Evolutionary conservation across 2,329 filamentous ascomycete genomes (phyloP), one percentile per base, ranked within the genome.

Genomic region (Ophiocordyceps camponoti-floridani): DNA sequence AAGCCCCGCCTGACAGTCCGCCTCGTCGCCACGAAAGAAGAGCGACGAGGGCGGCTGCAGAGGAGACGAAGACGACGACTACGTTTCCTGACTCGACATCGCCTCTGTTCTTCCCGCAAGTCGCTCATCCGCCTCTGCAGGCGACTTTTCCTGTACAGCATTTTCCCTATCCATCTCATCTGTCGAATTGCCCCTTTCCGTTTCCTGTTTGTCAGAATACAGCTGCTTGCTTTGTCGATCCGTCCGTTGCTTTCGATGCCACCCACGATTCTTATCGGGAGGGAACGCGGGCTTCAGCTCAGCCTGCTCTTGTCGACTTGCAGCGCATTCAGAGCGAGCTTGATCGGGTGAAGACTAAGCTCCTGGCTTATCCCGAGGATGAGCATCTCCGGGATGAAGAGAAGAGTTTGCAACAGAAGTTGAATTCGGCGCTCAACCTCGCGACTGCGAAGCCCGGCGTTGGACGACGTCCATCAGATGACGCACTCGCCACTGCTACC

Each of bases 401-500:
- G 33, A 48, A 53, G 10, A 46, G 41, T n/a, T 49, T 61, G 2
- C 60, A 61, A 43, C 44, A 52, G 35, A 47, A 52, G 40, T 52
- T 62, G 23, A 60, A 62, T 40, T 40, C 43, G 18, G 51, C 52
- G 4, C 28, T 62, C 23, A 56, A 62, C 45, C 47, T 48, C n/a
- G 52, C 50, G 7, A 55, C 53, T 13, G 46, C 47, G 11, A 40
- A 27, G 1, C n/a, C 27, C n/a, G 35, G n/a, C 16, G n/a, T 16
- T 4, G n/a, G n/a, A 9, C n/a, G n/a, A 9, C n/a, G 35, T 16
- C 18, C 35, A 38, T 16, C 35, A 38, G n/a, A 38, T n/a, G n/a
- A 30, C 2, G 7, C 28, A 4, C 28, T 7, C 12, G 28, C 28
- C 9, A 4, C 8, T 23, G 23, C 23, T 12, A 30, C 28, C 28